Percentiles rank a stretch among this genome's conserved stretches.
Evolutionary conservation across 2,329 filamentous ascomycete species (phyloP).

Genomic region (Sporothrix luriei): DNA sequence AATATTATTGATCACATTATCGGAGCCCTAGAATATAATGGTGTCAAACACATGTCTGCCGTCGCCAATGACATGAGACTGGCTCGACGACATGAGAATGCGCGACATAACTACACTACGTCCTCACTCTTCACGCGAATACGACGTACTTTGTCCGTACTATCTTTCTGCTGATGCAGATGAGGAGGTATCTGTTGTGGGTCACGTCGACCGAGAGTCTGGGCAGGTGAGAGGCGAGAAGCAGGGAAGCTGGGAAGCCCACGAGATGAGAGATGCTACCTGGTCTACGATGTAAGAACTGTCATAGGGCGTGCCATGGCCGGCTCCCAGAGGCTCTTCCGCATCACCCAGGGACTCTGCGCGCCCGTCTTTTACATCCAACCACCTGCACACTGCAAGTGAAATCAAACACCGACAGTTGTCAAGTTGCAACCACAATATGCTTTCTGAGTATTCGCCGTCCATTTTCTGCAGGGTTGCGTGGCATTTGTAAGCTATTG

Average conservation of each 20-base stretch:
- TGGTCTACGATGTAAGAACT: background rate
- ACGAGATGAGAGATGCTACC: background rate
- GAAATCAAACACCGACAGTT: slow-evolving; percentile 6
- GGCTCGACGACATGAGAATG: too few species aligned
- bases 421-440: background rate
- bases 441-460: background rate
- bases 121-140: background rate
- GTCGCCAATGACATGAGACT: too few species aligned
- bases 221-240: background rate
- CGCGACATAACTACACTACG: background rate
- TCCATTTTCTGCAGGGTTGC: too few species aligned
- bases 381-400: background rate
- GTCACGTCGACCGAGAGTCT: too few species aligned
- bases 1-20: too few species aligned
- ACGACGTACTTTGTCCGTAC: too few species aligned
- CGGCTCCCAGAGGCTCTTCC: background rate
- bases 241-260: background rate
- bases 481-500: too few species aligned
- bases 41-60: too few species aligned
- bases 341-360: background rate
- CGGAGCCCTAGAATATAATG: too few species aligned
- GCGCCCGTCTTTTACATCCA: background rate
- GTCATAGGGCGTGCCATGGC: background rate
- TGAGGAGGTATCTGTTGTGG: background rate
- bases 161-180: background rate